Evolutionary conservation across 169 alveolate genomes (phyloP).

Genomic region (Besnoitia besnoiti): DNA sequence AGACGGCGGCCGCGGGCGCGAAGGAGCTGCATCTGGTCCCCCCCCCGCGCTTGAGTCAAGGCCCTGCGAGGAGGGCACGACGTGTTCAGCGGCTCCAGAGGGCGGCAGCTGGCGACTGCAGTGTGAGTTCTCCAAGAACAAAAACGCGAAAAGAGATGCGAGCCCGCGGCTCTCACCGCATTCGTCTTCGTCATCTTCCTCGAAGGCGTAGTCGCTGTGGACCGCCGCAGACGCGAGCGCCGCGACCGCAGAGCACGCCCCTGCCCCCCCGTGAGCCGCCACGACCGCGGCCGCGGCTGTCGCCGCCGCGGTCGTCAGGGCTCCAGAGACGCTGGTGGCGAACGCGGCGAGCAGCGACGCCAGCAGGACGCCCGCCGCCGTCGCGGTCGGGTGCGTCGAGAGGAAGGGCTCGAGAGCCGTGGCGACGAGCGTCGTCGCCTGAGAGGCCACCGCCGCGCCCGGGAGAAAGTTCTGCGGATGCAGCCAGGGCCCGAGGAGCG

Average conservation of each 20-base stretch:
- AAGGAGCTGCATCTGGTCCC: too few species aligned
- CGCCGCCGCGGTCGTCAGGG: neutral
- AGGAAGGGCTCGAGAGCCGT: neutral
- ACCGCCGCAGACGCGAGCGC: neutral
- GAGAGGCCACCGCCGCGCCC: neutral
- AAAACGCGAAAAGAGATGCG: neutral
- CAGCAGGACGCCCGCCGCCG: conserved; percentile 23
- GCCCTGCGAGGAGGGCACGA: too few species aligned
- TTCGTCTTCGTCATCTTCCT: neutral
- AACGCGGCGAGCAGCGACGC: neutral
- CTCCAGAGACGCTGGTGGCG: neutral
- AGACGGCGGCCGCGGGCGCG: too few species aligned
- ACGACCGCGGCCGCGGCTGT: conserved; percentile 1
- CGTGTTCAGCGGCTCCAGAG: too few species aligned
- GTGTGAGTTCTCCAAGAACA: neutral
- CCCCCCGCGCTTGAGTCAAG: too few species aligned
- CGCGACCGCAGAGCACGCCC: neutral
- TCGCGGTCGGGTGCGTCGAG: neutral
- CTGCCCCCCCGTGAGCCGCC: conserved; percentile 9
- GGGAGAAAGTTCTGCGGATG: neutral
- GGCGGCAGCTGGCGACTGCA: neutral
- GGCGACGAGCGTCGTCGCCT: neutral
- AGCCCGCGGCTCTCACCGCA: neutral
- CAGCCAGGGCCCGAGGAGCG: neutral
- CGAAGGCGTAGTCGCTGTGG: conserved; percentile 6